Conservation (phyloP, 345 rosid species). For the Aethionema arabicum region DNA sequence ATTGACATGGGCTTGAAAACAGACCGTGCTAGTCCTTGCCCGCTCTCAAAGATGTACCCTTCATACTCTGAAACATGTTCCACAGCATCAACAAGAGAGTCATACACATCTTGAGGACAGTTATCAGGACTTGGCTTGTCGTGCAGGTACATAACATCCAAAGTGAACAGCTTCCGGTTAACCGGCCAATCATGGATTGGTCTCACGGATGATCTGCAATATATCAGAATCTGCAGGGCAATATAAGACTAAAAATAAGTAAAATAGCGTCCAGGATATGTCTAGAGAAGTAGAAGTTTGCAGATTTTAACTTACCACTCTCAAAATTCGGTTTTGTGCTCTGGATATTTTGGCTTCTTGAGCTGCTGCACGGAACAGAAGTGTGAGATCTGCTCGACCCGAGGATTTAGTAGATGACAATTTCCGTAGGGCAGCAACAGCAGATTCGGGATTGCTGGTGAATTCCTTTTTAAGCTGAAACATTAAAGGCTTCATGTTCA, state of each 20-base stretch:
- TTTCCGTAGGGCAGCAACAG: slow-evolving; percentile 55
- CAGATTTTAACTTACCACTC: slow-evolving; percentile 58
- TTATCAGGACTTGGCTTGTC: slow-evolving; percentile 88
- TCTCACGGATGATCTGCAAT: slow-evolving; percentile 76
- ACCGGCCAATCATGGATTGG: slow-evolving; percentile 76
- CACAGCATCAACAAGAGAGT: slow-evolving; percentile 71
- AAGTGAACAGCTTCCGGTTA: slow-evolving; percentile 74
- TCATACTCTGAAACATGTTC: slow-evolving; percentile 81
- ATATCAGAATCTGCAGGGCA: slow-evolving; percentile 51
- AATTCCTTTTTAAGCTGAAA: slow-evolving; percentile 76
- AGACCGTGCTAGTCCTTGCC: slow-evolving; percentile 63
- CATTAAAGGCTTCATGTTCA: background rate
- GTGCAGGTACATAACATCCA: slow-evolving; percentile 91
- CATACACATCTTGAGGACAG: slow-evolving; percentile 87
- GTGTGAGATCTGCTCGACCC: slow-evolving; percentile 85
- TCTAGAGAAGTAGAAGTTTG: background rate
- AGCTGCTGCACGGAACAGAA: slow-evolving; percentile 74
- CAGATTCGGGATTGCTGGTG: slow-evolving; percentile 70
- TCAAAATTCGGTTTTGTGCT: slow-evolving; percentile 65
- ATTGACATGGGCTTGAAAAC: slow-evolving; percentile 68
- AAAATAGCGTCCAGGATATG: background rate
- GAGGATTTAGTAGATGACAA: slow-evolving; percentile 59
- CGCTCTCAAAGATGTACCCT: slow-evolving; percentile 82
- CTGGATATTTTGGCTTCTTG: slow-evolving; percentile 77
- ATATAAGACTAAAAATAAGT: slow-evolving; percentile 15